Base-by-base conservation (phyloP, 2,329 filamentous ascomycete genomes). In the Pseudocercospora pini-densiflorae region DNA sequence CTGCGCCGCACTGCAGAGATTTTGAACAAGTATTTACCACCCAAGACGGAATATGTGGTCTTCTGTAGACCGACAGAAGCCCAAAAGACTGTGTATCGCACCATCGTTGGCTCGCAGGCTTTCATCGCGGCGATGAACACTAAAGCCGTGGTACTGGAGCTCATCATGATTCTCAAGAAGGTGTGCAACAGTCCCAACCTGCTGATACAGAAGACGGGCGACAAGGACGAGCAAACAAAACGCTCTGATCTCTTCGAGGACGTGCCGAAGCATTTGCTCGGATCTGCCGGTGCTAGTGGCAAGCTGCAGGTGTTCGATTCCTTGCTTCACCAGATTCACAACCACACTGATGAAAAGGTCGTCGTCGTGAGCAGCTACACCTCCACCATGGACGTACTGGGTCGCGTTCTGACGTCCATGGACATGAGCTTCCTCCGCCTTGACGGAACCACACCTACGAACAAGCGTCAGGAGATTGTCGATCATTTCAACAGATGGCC, bases 331-430 rank as follows among this genome's bases (percentile, higher is more conserved):
- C 83, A 83, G 10, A 83, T 92, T 24, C 85, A 84, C 58, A 84
- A 81, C 1, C 86, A 82, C 0, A 91, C 89, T 0, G 79, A 84
- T 1, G 90, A 92, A 72, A 92, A 92, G 73, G 86, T 92, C 24
- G 89, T 92, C 9, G 82, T 92, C 8, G 89, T 92, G n/a, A 92
- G 89, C 21, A 92, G 92, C 74, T 92, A 91, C 75, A 92, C 90
- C 0, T 87, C 88, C 9, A 92, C 90, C 0, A 83, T 92, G 9
- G 88, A 90, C 71, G 83, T 92, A 68, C 84, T 92, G 3, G 86
- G 85, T 51, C 84, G 83, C 2, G 83, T 92, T 1, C 82, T 92
- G 3, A 80, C 82, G 1, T 86, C 87, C 1, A 81, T 90, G 16
- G 85, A 84, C 1, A 85, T 91, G 65, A 81, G 83, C 1, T 90